Conservation (phyloP, 176 grass and related monocot species). For the Eragrostis nindensis region DNA sequence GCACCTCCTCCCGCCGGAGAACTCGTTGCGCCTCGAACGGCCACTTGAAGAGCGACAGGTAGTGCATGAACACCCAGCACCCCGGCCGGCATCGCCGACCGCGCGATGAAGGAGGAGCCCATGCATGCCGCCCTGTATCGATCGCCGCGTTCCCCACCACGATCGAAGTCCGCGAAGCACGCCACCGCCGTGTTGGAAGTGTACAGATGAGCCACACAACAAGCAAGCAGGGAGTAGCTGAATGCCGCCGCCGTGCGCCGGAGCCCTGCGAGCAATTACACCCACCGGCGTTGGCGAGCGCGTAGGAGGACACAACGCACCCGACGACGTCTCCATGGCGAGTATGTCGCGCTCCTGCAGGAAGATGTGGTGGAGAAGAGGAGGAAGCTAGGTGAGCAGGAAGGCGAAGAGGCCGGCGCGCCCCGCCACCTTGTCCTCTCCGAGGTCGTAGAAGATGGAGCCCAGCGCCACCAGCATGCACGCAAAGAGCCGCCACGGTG, state of each 20-base stretch:
- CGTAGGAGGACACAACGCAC: slow-evolving; percentile 25
- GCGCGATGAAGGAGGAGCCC: slow-evolving; percentile 35
- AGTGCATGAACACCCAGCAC: slow-evolving; percentile 38
- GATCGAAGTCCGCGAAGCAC: slow-evolving; percentile 37
- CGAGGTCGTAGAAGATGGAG: slow-evolving; percentile 42
- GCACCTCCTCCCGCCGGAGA: slow-evolving; percentile 23
- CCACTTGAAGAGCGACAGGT: slow-evolving; percentile 37
- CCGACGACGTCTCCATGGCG: slow-evolving; percentile 32
- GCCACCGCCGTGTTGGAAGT: slow-evolving; percentile 23
- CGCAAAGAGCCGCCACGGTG: slow-evolving; percentile 23
- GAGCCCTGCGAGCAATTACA: slow-evolving; percentile 26
- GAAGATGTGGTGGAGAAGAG: slow-evolving; percentile 38
- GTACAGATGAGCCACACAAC: slow-evolving; percentile 37
- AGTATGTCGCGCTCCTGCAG: slow-evolving; percentile 41
- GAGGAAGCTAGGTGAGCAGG: slow-evolving; percentile 38
- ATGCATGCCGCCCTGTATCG: slow-evolving; percentile 35
- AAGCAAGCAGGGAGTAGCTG: slow-evolving; percentile 30
- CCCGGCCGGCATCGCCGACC: slow-evolving; percentile 9
- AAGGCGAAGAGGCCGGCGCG: slow-evolving; percentile 38
- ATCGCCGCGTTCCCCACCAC: slow-evolving; percentile 32
- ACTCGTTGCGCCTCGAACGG: slow-evolving; percentile 38
- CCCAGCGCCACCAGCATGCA: slow-evolving; percentile 40
- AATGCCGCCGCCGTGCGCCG: slow-evolving; percentile 23
- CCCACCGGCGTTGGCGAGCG: slow-evolving; percentile 24
- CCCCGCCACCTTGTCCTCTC: slow-evolving; percentile 28